Evolutionary conservation across 2,329 filamentous ascomycete species (phyloP).

Genomic region (Pseudocercospora pini-densiflorae): DNA sequence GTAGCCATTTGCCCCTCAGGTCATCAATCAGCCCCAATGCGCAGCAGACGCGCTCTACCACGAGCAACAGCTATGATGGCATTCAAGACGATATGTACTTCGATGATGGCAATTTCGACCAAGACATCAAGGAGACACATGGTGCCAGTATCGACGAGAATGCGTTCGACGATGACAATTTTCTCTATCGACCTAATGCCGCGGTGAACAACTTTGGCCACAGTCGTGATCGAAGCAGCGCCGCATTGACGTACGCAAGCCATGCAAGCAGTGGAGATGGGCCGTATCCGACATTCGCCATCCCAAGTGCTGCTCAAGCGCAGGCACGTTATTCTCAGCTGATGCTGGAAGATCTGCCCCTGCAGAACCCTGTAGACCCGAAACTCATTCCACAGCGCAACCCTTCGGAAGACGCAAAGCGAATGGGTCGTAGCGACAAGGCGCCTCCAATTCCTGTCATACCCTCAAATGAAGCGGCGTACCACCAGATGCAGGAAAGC

Average conservation of each 20-base stretch:
- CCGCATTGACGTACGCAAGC: constrained; percentile 24
- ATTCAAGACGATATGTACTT: constrained; percentile 42
- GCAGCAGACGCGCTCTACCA: constrained; percentile 2
- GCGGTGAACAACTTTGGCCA: constrained; percentile 22
- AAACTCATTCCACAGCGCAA: constrained; percentile 40
- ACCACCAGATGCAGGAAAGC: constrained; percentile 57
- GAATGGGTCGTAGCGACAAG: constrained; percentile 35
- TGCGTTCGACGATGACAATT: constrained; percentile 42
- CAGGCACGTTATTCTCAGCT: constrained; percentile 33
- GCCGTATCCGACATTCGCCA: constrained; percentile 40
- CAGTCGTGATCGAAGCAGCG: constrained; percentile 28
- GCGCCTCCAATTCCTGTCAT: constrained; percentile 60
- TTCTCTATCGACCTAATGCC: constrained; percentile 28
- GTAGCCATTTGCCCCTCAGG: constrained; percentile 6
- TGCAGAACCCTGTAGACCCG: constrained; percentile 34
- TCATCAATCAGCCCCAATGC: constrained; percentile 1
- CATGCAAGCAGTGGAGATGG: constrained; percentile 30
- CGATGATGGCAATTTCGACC: constrained; percentile 42
- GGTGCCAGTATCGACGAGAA: constrained; percentile 38
- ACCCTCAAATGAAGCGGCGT: constrained; percentile 37
- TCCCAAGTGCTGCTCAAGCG: constrained; percentile 34
- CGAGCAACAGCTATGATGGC: constrained; percentile 13
- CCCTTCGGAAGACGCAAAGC: constrained; percentile 39
- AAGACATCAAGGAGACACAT: constrained; percentile 31
- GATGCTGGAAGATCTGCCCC: constrained; percentile 38